These are phyloP conservation scores for Calycina herbarum DNA, from an alignment of 2,329 filamentous ascomycete species.

Conservation along the genomic window DNA sequence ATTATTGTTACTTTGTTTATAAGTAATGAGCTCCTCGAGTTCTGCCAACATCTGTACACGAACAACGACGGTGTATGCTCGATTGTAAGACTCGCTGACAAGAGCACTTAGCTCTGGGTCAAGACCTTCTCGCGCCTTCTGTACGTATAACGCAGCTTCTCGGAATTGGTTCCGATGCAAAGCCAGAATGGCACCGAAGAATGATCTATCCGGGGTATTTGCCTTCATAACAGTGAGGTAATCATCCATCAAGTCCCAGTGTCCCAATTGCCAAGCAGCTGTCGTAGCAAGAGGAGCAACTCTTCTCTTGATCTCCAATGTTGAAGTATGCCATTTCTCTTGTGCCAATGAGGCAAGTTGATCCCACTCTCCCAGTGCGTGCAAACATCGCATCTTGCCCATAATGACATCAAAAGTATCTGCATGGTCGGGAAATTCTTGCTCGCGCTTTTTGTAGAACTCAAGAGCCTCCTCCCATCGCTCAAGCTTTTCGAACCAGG, in stretches of 20 bases:
- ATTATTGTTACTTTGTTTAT: conserved; percentile 84
- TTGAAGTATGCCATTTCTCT: conserved; percentile 90
- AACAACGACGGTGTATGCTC: conserved; percentile 96
- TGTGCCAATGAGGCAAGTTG: conserved; percentile 83
- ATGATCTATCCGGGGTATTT: conserved; percentile 88
- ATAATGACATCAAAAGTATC: conserved; percentile 96
- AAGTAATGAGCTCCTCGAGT: conserved; percentile 94
- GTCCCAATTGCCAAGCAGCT: conserved; percentile 91
- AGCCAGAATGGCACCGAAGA: conserved; percentile 94
- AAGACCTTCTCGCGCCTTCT: conserved; percentile 87
- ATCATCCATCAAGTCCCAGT: conserved; percentile 98
- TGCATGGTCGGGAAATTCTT: conserved; percentile 69
- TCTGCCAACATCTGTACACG: conserved; percentile 99
- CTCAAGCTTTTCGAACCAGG: conserved; percentile 98
- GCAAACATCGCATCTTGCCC: conserved; percentile 98
- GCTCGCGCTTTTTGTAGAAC: conserved; percentile 86
- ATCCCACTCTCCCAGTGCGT: conserved; percentile 97
- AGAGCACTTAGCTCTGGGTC: conserved; percentile 95
- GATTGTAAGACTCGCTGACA: conserved; percentile 97
- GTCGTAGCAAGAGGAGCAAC: conserved; percentile 94
- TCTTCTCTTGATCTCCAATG: conserved; percentile 80
- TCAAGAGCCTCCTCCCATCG: conserved; percentile 96
- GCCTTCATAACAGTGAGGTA: conserved; percentile 96
- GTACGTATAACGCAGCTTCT: conserved; percentile 84
- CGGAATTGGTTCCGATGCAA: conserved; percentile 95